These are phyloP conservation scores for Macrolepiota fuliginosa DNA, from an alignment of 768 basidiomycete genomes.

Conservation along the genomic window DNA sequence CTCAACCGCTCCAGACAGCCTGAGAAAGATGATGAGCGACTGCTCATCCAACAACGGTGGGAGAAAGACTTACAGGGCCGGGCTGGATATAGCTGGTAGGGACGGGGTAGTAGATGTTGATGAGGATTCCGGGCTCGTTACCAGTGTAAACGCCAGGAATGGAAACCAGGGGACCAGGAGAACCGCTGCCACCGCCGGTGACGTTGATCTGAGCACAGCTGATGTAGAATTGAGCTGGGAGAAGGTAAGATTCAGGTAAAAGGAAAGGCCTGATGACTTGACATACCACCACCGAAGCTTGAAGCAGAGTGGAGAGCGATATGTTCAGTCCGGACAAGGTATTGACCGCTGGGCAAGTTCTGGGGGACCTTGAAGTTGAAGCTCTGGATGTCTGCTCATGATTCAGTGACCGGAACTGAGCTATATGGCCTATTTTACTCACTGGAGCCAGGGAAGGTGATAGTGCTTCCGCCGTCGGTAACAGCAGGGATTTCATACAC, in stretches of 20 bases:
- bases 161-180: slow-evolving; percentile 22
- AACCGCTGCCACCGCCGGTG: slow-evolving; percentile 27
- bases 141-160: slow-evolving; percentile 28
- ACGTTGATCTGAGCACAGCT: slow-evolving; percentile 37
- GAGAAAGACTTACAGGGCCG: slow-evolving; percentile 14
- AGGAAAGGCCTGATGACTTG: background rate
- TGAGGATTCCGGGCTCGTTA: slow-evolving; percentile 12
- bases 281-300: background rate
- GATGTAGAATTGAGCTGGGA: slow-evolving; percentile 28
- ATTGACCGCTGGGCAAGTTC: slow-evolving; percentile 1
- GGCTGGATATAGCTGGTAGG: slow-evolving; percentile 18
- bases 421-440: background rate
- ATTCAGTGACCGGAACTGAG: background rate
- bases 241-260: background rate
- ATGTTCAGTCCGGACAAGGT: slow-evolving; percentile 11
- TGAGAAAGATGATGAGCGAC: background rate
- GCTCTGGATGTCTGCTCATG: slow-evolving; percentile 1
- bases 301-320: slow-evolving; percentile 1
- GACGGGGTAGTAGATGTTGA: slow-evolving; percentile 17
- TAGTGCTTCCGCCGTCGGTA: slow-evolving; percentile 37
- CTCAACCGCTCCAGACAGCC: slow-evolving; percentile 19
- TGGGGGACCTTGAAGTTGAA: slow-evolving; percentile 3
- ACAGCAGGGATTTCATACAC: slow-evolving; percentile 40
- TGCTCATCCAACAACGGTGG: background rate
- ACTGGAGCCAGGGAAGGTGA: slow-evolving; percentile 36